Conservation (phyloP, 129 eudicot species). For the Tagetes erecta region DNA sequence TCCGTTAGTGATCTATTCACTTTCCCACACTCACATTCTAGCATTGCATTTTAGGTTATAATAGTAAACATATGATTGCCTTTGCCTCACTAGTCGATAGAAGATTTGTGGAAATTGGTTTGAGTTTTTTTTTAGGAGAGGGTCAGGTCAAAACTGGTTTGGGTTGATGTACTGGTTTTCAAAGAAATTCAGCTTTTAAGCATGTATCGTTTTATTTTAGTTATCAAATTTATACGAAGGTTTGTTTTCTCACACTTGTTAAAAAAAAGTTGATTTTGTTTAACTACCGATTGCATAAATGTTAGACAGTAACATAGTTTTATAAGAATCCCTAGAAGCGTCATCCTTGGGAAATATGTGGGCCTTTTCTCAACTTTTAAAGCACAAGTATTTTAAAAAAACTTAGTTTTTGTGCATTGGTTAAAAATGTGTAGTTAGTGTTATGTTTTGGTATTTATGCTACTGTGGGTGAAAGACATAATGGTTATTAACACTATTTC, state of each 20-base stretch:
- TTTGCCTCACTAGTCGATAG: conserved; percentile 1
- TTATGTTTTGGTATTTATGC: neutral
- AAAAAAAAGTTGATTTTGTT: neutral
- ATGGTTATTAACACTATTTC: neutral
- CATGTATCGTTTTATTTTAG: neutral
- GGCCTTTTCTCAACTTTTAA: neutral
- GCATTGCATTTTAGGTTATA: neutral
- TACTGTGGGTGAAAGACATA: neutral
- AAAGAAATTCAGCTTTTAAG: neutral
- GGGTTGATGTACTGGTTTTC: neutral
- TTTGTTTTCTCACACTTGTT: neutral
- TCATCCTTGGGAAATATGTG: neutral
- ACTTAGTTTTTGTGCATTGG: neutral
- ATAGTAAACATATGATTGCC: neutral
- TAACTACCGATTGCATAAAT: neutral
- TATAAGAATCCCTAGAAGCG: neutral
- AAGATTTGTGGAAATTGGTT: neutral
- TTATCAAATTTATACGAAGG: neutral
- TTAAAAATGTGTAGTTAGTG: neutral
- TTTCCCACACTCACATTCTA: neutral
- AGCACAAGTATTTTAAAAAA: neutral
- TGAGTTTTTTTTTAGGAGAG: neutral
- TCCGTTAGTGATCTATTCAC: neutral
- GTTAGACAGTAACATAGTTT: neutral
- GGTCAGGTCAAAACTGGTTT: no score